A percentile compares a stretch with the other conserved stretches of the same genome.
Conservation (phyloP, 2,329 filamentous ascomycete species). For the Trichophyton mentagrophytes region DNA sequence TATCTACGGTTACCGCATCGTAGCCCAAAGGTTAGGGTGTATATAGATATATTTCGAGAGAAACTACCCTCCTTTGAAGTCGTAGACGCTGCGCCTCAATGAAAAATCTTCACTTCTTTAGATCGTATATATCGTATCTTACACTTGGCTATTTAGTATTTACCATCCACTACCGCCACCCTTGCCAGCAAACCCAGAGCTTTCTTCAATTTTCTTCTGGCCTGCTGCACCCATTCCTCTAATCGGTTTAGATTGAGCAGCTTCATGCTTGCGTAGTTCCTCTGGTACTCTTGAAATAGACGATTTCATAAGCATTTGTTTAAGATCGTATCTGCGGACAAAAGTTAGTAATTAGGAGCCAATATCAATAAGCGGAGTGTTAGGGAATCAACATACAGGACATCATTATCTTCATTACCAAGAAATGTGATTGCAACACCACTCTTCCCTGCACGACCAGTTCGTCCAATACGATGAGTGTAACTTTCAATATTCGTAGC, state of each 20-base stretch:
- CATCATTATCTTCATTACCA: slow-evolving; percentile 76
- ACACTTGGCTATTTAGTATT: not conserved
- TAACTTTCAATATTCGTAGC: slow-evolving; percentile 83
- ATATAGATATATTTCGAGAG: not conserved
- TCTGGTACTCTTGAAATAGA: slow-evolving; percentile 80
- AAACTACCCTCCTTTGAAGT: not conserved
- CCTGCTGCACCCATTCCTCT: slow-evolving; percentile 20
- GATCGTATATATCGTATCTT: not conserved
- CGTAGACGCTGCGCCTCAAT: not conserved
- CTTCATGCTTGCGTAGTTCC: slow-evolving; percentile 77
- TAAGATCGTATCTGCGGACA: slow-evolving; percentile 55
- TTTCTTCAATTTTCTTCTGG: slow-evolving; percentile 38
- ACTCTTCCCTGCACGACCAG: slow-evolving; percentile 90
- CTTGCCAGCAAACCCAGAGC: slow-evolving; percentile 26
- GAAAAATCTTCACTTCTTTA: not conserved
- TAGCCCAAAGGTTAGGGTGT: not conserved
- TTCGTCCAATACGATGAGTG: slow-evolving; percentile 92
- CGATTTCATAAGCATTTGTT: slow-evolving; percentile 90
- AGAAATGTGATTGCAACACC: slow-evolving; percentile 95
- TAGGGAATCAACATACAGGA: slow-evolving; percentile 46
- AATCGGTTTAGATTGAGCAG: slow-evolving; percentile 70
- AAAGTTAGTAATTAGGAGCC: slow-evolving; percentile 12
- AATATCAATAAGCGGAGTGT: not conserved
- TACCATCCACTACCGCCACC: slow-evolving; percentile 14
- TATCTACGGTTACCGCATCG: not conserved